Evolutionary conservation across 1,284 basidiomycete species (phyloP).

Genomic region (Cryptococcus sp.): DNA sequence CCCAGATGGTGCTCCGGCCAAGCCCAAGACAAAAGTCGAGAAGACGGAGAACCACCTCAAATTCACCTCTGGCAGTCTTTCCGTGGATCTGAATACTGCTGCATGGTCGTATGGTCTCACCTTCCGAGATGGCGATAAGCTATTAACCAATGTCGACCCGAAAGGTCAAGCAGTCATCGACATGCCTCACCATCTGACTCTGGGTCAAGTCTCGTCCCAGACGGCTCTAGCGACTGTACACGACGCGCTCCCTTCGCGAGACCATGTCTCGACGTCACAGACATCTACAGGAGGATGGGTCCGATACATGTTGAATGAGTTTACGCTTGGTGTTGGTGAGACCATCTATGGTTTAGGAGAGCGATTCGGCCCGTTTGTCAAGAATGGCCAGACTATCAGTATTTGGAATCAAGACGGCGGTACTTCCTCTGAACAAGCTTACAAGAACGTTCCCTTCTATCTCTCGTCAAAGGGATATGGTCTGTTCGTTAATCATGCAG

Average conservation of each 20-base stretch:
- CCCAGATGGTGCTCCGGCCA: conserved; percentile 60
- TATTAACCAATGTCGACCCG: conserved; percentile 53
- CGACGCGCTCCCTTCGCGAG: conserved; percentile 19
- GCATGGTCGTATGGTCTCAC: conserved; percentile 55
- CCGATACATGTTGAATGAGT: conserved; percentile 65
- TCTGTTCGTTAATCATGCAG: conserved; percentile 72
- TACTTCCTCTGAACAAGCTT: conserved; percentile 67
- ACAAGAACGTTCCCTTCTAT: conserved; percentile 56
- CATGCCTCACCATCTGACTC: conserved; percentile 65
- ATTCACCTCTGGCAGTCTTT: conserved; percentile 45
- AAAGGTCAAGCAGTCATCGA: conserved; percentile 68
- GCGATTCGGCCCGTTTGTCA: conserved; percentile 70
- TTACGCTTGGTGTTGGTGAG: conserved; percentile 69
- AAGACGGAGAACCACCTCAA: conserved; percentile 53
- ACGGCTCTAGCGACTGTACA: conserved; percentile 63
- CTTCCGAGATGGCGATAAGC: conserved; percentile 36
- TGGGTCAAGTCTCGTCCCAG: conserved; percentile 62
- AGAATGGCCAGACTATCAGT: conserved; percentile 67
- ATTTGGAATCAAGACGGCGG: conserved; percentile 64
- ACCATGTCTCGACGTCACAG: conserved; percentile 12
- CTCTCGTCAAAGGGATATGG: conserved; percentile 64
- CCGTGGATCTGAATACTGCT: conserved; percentile 34
- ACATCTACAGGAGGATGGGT: conserved; percentile 22
- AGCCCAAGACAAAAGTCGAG: conserved; percentile 55
- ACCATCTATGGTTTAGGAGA: conserved; percentile 68